Evolutionary conservation across 352 stramenopile genomes (phyloP), one percentile per base, ranked within the genome.

Genomic region (Phytophthora tubulina): DNA sequence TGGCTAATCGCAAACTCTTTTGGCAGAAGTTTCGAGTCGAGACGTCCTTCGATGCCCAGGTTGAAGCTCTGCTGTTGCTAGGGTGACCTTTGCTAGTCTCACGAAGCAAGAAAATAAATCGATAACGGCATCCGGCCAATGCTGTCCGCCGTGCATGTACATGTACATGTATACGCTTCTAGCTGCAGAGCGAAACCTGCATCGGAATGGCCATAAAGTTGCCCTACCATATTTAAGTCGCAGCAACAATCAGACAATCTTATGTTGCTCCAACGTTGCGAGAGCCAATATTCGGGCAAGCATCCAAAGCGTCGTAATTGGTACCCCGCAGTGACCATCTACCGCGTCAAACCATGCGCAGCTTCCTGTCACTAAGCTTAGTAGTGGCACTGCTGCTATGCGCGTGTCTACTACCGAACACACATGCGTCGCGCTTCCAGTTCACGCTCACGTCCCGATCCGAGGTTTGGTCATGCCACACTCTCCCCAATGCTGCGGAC

Each of bases 361-460:
- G 52, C 63, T 67, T 67, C 50, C 9, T 64, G 7, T 51, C 65
- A 21, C 45, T 80, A 27, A 27, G 21, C 41, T n/a, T 46, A 27
- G 44, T 44, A 36, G 33, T 74, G 33, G 30, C 60, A 9, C 62
- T 79, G 17, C 62, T 75, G 35, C 17, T 72, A 15, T 63, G 54
- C 53, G n/a, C 69, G 3, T 67, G 42, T 50, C 14, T 79, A 15
- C 13, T 65, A 7, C 53, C 72, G 15, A 44, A 3, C 13, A 46
- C 56, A 3, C 35, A 74, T 14, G 79, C 70, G 10, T 86, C 82
- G 17, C 80, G 82, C 63, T 88, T 88, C 62, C 75, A 81, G 41
- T 90, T 90, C 59, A 71, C 57, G 21, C 70, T 89, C 8, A 63
- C 69, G 38, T 82, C 79, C 38, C 71, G 75, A 5, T 55, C 57